phyloP scores from a whole-genome alignment of 2,329 filamentous ascomycete species.

The Aspergillus japonicus region DNA sequence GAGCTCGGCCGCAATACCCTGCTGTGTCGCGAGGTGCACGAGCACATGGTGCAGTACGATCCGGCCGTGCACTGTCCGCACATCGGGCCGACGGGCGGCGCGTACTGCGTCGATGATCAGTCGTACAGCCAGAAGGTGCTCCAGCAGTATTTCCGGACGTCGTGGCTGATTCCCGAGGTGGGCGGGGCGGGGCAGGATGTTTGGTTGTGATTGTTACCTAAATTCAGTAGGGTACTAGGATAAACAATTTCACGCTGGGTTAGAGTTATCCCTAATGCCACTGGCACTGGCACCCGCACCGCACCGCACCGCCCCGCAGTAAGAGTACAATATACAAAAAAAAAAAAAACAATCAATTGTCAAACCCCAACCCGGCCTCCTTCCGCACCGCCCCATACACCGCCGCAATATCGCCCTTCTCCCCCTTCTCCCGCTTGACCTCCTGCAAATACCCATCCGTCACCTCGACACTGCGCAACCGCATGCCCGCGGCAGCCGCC shows the following conservation, averaged over 20 bases:
- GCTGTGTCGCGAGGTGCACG: constrained; percentile 30
- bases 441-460: constrained; percentile 66
- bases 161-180: constrained; percentile 24
- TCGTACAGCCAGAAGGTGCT: constrained; percentile 23
- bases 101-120: constrained; percentile 30
- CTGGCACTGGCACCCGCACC: too few relatives aligned
- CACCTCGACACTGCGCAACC: constrained; percentile 64
- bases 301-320: too few relatives aligned
- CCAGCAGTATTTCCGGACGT: constrained; percentile 25
- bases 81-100: constrained; percentile 27
- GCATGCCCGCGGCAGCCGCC: constrained; percentile 61
- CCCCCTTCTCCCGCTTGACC: constrained; percentile 68
- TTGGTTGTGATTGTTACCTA: constrained; percentile 6
- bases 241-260: too few relatives aligned
- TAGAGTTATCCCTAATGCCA: too few relatives aligned
- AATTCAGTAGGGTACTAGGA: too few relatives aligned
- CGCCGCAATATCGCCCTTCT: constrained; percentile 73
- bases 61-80: constrained; percentile 28
- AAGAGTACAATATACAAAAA: too few relatives aligned
- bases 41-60: constrained; percentile 31
- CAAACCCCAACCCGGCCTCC: constrained; percentile 72
- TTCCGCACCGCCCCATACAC: constrained; percentile 79
- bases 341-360: constrained; percentile 48
- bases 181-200: constrained; percentile 17
- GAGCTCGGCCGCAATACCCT: constrained; percentile 28